phyloP scores from a whole-genome alignment of 495 filamentous ascomycete species.

The Neurospora sp. region DNA sequence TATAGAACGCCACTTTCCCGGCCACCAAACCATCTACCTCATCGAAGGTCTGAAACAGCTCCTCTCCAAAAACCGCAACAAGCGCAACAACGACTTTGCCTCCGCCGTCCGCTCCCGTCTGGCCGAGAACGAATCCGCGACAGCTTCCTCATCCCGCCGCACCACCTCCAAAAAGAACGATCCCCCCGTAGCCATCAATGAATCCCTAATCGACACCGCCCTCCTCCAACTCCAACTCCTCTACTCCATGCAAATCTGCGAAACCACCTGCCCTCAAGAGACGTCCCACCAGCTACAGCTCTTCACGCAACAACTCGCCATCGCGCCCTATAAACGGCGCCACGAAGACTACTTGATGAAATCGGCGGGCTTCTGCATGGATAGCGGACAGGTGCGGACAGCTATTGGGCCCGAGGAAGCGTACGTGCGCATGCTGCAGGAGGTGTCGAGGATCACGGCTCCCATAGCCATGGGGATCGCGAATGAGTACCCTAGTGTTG shows the following conservation, averaged over 20 bases:
- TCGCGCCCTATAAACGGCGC: conserved; percentile 55
- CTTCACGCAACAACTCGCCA: conserved; percentile 75
- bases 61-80: conserved; percentile 60
- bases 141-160: conserved; percentile 9
- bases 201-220: conserved; percentile 64
- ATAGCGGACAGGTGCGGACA: conserved; percentile 65
- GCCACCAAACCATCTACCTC: conserved; percentile 56
- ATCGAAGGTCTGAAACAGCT: conserved; percentile 61
- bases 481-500: conserved; percentile 48
- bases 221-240: conserved; percentile 62
- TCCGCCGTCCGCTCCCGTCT: conserved; percentile 53
- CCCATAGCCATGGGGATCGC: conserved; percentile 64
- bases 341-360: conserved; percentile 29
- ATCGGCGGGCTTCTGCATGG: conserved; percentile 69
- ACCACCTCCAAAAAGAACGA: conserved; percentile 31
- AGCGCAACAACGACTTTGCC: conserved; percentile 56
- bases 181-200: conserved; percentile 47
- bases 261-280: conserved; percentile 50
- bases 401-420: conserved; percentile 60
- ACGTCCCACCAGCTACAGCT: conserved; percentile 68
- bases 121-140: conserved; percentile 12
- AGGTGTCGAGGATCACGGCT: conserved; percentile 62
- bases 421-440: conserved; percentile 69
- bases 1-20: conserved; percentile 35
- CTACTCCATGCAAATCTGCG: conserved; percentile 60